Base-by-base conservation (phyloP, 352 stramenopile species). In the Globisporangium nodosum region DNA sequence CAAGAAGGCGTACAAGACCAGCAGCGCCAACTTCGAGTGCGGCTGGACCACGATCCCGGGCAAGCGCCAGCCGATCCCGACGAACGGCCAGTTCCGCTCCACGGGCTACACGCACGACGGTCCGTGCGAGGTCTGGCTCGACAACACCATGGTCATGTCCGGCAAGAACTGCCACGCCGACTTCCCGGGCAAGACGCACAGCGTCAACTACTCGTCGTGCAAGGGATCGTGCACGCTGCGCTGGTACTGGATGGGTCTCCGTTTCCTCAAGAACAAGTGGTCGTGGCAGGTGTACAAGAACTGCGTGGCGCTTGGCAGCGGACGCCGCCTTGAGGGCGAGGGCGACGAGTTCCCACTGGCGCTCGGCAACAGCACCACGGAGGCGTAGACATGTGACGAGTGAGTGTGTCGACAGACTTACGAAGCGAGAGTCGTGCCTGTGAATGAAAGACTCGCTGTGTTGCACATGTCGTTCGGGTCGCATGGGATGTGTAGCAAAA, bases 231-330 rank as follows among this genome's bases (percentile, higher is more conserved):
- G 71, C 52, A 74, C 63, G 40, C 60, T 79, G 24, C 63, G 63
- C 46, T 79, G 71, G 71, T 79, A 65, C 68, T 79, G 68, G 65
- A 49, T 79, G 43, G 68, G 68, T 8, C 59, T 76, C 18, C 70
- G 70, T 30, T 78, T 71, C 60, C 61, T 77, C 20, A 69, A 81
- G 31, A 74, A 74, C 49, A 58, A 56, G 52, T 79, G 77, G 61
- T 85, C 72, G 60, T 85, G 74, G 74, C 72, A 85, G 62, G 56
- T 85, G 18, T 85, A 85, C 65, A 82, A 85, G 70, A 68, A 70
- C 2, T 82, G 75, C 33, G 65, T 61, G 21, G 15, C 48, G 9
- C 5, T 61, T 24, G 50, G 50, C 31, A 31, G 30, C 9, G 33
- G 48, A 24, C 12, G 48, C 20, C 13, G 48, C 11, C 48, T 37